A percentile compares a stretch with the other conserved stretches of the same genome.
phyloP scores from a whole-genome alignment of 768 basidiomycete genomes.

The Russula olivacea region DNA sequence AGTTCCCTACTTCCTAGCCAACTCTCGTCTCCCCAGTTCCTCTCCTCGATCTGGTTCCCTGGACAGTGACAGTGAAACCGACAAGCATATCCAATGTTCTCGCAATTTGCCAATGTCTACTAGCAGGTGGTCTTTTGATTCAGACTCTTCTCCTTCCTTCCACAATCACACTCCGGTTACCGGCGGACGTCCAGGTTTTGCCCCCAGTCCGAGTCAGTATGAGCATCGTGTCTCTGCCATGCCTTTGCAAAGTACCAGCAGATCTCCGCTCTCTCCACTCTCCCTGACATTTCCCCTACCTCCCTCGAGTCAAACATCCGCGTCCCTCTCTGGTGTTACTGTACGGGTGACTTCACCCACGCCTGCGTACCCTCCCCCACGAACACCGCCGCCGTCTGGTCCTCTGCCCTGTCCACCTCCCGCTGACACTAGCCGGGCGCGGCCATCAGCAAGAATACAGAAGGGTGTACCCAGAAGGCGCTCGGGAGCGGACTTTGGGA shows the following conservation, averaged over 20 bases:
- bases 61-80: background rate
- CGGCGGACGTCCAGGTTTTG: background rate
- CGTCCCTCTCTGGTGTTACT: constrained; percentile 11
- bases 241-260: background rate
- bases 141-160: constrained; percentile 9
- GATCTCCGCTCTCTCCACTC: constrained; percentile 20
- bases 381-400: constrained; percentile 7
- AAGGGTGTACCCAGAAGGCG: background rate
- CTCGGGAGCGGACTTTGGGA: constrained; percentile 1
- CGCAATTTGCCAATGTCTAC: constrained; percentile 7
- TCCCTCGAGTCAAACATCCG: constrained; percentile 3
- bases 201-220: background rate
- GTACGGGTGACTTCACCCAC: constrained; percentile 10
- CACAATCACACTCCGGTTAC: background rate
- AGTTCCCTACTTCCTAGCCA: background rate
- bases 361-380: constrained; percentile 16
- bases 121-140: constrained; percentile 12
- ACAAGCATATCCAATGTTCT: background rate
- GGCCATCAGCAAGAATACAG: background rate
- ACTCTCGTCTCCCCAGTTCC: background rate
- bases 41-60: constrained; percentile 5
- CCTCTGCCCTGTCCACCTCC: constrained; percentile 15
- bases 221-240: background rate
- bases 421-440: background rate
- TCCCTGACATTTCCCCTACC: constrained; percentile 23